Conservation (phyloP, 257 asterid species). For the Nicotiana obtusifolia region DNA sequence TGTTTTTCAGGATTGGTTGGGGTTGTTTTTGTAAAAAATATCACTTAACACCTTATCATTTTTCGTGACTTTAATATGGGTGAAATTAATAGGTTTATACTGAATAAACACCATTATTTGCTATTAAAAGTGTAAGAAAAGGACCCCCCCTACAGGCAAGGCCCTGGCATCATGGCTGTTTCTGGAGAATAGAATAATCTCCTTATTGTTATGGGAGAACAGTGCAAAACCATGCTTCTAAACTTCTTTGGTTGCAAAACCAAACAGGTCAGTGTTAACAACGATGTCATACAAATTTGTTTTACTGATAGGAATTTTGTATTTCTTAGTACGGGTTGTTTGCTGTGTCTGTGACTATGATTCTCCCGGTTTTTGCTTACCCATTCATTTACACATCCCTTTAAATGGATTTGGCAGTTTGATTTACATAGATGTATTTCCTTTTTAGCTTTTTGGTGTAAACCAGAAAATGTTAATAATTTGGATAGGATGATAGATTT, state of each 20-base stretch:
- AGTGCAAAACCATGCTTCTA: background rate
- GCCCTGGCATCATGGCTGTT: background rate
- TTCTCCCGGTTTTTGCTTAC: background rate
- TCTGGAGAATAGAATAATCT: background rate
- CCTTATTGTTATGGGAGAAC: background rate
- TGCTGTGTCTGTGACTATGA: background rate
- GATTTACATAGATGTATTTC: too few relatives aligned
- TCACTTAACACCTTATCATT: background rate
- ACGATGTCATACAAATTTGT: background rate
- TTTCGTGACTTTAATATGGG: background rate
- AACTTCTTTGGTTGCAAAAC: background rate
- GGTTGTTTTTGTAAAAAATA: background rate
- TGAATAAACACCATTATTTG: background rate
- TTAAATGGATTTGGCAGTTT: background rate
- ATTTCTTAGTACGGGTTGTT: background rate
- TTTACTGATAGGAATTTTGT: background rate
- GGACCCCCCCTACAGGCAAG: background rate
- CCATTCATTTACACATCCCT: background rate
- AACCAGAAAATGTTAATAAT: too few relatives aligned
- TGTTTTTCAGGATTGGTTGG: background rate
- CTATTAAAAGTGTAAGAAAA: background rate
- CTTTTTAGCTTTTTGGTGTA: too few relatives aligned
- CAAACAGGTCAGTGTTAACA: background rate
- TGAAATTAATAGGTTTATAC: background rate
- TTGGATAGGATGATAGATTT: too few relatives aligned